Conservation (phyloP, 345 rosid genomes). For the Corchorus capsularis region DNA sequence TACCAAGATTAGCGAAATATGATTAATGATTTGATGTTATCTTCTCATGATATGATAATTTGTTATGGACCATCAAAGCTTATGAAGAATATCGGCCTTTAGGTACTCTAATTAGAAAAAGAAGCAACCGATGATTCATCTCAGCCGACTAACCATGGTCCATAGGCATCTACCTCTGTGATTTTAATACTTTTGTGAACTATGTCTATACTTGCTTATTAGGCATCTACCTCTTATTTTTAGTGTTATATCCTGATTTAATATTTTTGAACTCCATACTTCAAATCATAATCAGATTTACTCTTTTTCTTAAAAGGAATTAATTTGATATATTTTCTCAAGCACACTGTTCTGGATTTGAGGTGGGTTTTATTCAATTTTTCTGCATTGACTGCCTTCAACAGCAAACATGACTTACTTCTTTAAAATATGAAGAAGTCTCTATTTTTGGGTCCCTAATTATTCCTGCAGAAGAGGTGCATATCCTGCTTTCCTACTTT, state of each 20-base stretch:
- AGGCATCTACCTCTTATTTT: not conserved
- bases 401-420: not conserved
- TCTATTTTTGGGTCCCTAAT: not conserved
- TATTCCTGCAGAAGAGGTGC: not conserved
- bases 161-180: not conserved
- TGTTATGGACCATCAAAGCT: not conserved
- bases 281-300: not conserved
- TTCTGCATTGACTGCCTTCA: not conserved
- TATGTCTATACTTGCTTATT: not conserved
- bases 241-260: not conserved
- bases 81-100: not conserved
- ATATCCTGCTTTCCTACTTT: not conserved
- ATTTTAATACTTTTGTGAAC: not conserved
- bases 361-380: not conserved
- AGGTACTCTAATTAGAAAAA: not conserved
- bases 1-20: not conserved
- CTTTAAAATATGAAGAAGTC: not conserved
- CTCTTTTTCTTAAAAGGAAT: not conserved
- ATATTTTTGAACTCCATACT: not conserved
- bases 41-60: not conserved
- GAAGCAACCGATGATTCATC: not conserved
- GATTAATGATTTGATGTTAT: not conserved
- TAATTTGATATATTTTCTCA: not conserved
- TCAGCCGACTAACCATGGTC: not conserved
- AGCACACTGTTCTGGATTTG: not conserved